Base-by-base conservation (phyloP, 2,329 filamentous ascomycete genomes). In the Talaromyces islandicus region DNA sequence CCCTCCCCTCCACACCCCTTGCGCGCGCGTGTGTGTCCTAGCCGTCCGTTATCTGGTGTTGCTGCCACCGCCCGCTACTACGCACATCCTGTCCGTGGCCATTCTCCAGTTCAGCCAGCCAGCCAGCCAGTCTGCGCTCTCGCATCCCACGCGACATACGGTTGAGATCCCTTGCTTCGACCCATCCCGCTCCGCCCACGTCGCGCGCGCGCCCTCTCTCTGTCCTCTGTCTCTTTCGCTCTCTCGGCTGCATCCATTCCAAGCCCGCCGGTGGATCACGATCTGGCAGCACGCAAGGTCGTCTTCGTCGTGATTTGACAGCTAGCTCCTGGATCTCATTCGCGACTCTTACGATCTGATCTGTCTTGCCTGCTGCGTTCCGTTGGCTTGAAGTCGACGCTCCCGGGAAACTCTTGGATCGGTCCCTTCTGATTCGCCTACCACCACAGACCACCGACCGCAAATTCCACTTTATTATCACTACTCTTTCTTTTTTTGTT, bases 321-420 rank as follows among this genome's bases (percentile, higher is more conserved):
- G 51, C 19, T 24, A 35, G 11, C 51, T n/a, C 9, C 30, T 14
- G 51, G 51, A 54, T 54, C 51, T 30, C 19, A 29, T 25, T 29
- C 51, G 30, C 51, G 21, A 14, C 21, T 52, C 30, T 14, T 11
- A 7, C 61, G 65, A 68, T 70, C 66, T 68, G 66, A 69, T 66
- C 66, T 69, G 64, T 69, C 66, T 35, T 63, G 62, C 65, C 65
- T 60, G 63, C 66, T 57, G 62, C 64, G 61, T 60, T 62, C 63
- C 60, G 63, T 64, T 29, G 51, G 12, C 30, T 54, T 35, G 25
- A 29, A 54, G 43, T 46, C 19, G 43, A 46, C 43, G 10, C 19
- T 10, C 7, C n/a, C 41, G n/a, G 41, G n/a, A 32, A 19, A n/a
- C 41, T 19, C 51, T 54, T 24, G 24, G 21, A 46, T 46, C 43